These are phyloP conservation scores for Coemansia sp. DNA, from an alignment of 192 early-diverging fungal species.

Conservation along the genomic window DNA sequence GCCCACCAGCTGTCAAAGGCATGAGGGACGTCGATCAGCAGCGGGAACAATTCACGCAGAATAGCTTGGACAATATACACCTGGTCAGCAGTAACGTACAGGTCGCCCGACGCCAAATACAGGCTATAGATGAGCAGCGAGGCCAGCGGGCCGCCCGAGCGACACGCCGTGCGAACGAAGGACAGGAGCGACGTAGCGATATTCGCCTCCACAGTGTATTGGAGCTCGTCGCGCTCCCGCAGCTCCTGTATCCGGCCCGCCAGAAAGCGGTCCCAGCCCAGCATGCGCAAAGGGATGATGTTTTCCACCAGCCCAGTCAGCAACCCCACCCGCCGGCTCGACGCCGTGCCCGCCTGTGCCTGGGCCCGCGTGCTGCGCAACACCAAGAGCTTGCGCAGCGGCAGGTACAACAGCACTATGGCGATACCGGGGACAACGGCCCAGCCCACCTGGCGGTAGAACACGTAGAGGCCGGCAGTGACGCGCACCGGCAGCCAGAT, in stretches of 20 bases:
- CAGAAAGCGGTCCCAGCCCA: slow-evolving; percentile 20
- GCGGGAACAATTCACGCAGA: slow-evolving; percentile 35
- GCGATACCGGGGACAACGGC: slow-evolving; percentile 20
- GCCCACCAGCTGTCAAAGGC: slow-evolving; percentile 42
- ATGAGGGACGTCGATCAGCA: slow-evolving; percentile 38
- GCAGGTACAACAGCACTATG: slow-evolving; percentile 22
- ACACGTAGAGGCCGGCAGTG: slow-evolving; percentile 15
- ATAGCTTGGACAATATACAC: slow-evolving; percentile 38
- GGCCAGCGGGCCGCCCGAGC: slow-evolving; percentile 26
- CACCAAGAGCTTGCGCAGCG: slow-evolving; percentile 22
- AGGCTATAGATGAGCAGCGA: slow-evolving; percentile 38
- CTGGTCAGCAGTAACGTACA: slow-evolving; percentile 17
- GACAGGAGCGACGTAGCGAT: slow-evolving; percentile 1
- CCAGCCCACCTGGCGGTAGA: slow-evolving; percentile 46
- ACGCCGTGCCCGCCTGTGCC: background rate
- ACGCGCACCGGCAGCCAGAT: slow-evolving; percentile 37
- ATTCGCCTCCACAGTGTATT: background rate
- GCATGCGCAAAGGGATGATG: slow-evolving; percentile 33
- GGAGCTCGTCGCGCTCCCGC: slow-evolving; percentile 13
- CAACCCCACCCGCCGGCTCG: background rate
- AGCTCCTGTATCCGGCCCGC: background rate
- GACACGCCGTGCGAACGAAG: slow-evolving; percentile 16
- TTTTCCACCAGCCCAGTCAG: slow-evolving; percentile 20
- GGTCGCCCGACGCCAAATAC: background rate
- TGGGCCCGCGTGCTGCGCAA: background rate